These are phyloP conservation scores for Cokeromyces recurvatus DNA, from an alignment of 371 early-diverging fungal genomes.

Conservation along the genomic window DNA sequence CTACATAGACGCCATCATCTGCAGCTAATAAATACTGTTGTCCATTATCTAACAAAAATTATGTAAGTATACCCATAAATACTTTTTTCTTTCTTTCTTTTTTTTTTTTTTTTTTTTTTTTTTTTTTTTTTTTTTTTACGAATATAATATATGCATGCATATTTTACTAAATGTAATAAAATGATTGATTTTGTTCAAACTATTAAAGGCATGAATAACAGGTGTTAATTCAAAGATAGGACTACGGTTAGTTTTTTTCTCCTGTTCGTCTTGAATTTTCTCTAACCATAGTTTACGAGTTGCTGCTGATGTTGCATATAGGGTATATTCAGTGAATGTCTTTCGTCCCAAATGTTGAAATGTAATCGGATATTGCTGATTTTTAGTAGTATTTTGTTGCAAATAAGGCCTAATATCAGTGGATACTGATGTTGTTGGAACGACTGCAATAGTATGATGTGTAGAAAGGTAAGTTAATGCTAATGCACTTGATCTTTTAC, in stretches of 20 bases:
- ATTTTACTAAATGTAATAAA: conserved; percentile 39
- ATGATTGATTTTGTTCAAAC: conserved; percentile 27
- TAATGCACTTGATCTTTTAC: conserved; percentile 22
- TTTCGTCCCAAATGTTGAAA: conserved; percentile 71
- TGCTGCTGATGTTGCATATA: conserved; percentile 71
- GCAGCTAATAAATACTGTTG: conserved; percentile 40
- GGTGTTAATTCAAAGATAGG: conserved; percentile 58
- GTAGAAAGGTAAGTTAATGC: conserved; percentile 10
- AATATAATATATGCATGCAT: too few species aligned
- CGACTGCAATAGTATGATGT: too few species aligned
- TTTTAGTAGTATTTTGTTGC: background rate
- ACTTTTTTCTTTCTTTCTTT: too few species aligned
- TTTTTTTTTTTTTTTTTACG: too few species aligned
- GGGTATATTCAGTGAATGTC: conserved; percentile 50
- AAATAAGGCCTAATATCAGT: conserved; percentile 13
- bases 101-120: too few species aligned
- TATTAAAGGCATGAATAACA: conserved; percentile 12
- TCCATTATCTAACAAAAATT: conserved; percentile 23
- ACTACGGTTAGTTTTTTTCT: conserved; percentile 44
- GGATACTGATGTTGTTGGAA: too few species aligned
- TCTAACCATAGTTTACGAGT: conserved; percentile 82
- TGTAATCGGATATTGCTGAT: conserved; percentile 51
- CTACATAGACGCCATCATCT: conserved; percentile 42
- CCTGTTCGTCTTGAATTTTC: conserved; percentile 69
- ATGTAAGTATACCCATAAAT: background rate